Percentiles rank a stretch among this genome's conserved stretches.
Conservation (phyloP, 345 rosid species). For the Acer negundo region DNA sequence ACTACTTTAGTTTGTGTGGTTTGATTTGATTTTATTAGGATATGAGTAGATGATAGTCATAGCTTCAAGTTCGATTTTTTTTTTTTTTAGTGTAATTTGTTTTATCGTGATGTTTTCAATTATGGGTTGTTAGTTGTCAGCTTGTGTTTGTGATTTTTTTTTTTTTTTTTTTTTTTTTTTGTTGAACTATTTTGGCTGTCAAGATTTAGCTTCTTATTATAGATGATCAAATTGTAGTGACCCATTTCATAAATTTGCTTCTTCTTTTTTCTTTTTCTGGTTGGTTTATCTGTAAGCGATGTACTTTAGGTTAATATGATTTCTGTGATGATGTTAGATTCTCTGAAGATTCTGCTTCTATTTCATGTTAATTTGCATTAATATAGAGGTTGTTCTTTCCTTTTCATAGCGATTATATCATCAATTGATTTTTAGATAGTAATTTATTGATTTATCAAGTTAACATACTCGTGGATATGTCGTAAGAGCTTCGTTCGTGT, state of each 20-base stretch:
- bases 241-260: not conserved
- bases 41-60: not conserved
- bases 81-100: not conserved
- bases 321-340: not conserved
- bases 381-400: not conserved
- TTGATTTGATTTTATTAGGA: conserved; percentile 10
- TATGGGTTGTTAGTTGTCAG: not conserved
- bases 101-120: not conserved
- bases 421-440: not conserved
- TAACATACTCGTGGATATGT: not conserved
- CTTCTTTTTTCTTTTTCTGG: not conserved
- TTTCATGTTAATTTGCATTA: not conserved
- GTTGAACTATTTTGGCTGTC: not conserved
- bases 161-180: not conserved
- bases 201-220: not conserved
- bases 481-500: not conserved
- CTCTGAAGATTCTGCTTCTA: not conserved
- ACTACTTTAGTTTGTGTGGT: not conserved
- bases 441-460: not conserved
- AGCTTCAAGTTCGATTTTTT: not conserved
- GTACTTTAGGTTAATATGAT: conserved; percentile 12
- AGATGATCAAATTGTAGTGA: not conserved
- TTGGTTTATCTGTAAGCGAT: not conserved
- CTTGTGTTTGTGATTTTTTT: not conserved
- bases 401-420: not conserved